These are phyloP conservation scores for Neotropicomus parvogracilis DNA, from an alignment of 1,284 basidiomycete species.

Conservation along the genomic window DNA sequence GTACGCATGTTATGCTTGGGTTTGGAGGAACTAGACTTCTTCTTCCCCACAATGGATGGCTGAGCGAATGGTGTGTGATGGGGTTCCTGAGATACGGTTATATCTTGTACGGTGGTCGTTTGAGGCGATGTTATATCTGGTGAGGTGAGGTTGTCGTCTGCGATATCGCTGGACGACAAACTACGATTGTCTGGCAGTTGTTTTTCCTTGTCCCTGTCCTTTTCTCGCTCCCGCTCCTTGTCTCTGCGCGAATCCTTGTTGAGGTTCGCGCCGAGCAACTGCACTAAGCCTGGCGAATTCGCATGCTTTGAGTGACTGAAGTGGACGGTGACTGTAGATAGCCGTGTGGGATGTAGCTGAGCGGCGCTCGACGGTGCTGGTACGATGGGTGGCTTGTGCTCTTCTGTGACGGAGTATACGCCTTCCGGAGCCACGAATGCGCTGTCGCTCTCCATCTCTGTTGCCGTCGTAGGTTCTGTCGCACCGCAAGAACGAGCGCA, in stretches of 20 bases:
- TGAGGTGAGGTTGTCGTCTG: constrained; percentile 51
- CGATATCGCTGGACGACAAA: constrained; percentile 72
- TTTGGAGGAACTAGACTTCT: constrained; percentile 55
- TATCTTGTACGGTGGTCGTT: constrained; percentile 26
- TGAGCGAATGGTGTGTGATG: constrained; percentile 49
- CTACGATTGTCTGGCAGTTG: constrained; percentile 54
- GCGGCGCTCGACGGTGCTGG: constrained; percentile 46
- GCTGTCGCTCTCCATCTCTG: constrained; percentile 69
- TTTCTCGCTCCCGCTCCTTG: constrained; percentile 55
- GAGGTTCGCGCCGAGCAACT: constrained; percentile 56
- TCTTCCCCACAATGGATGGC: constrained; percentile 48
- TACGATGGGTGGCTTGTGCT: constrained; percentile 62
- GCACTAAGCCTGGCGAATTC: constrained; percentile 56
- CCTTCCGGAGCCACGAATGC: constrained; percentile 85
- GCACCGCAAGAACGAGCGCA: constrained; percentile 19
- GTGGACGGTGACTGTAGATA: constrained; percentile 60
- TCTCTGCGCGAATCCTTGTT: constrained; percentile 40
- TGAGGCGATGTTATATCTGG: constrained; percentile 36
- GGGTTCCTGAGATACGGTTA: constrained; percentile 34
- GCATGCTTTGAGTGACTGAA: constrained; percentile 57
- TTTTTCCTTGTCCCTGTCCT: constrained; percentile 55
- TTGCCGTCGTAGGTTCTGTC: constrained; percentile 4
- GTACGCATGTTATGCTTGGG: constrained; percentile 88
- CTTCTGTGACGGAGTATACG: constrained; percentile 81
- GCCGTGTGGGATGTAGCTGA: constrained; percentile 56